Evolutionary conservation across 495 filamentous ascomycete genomes (phyloP).

Genomic region (Daldinia vernicosa): DNA sequence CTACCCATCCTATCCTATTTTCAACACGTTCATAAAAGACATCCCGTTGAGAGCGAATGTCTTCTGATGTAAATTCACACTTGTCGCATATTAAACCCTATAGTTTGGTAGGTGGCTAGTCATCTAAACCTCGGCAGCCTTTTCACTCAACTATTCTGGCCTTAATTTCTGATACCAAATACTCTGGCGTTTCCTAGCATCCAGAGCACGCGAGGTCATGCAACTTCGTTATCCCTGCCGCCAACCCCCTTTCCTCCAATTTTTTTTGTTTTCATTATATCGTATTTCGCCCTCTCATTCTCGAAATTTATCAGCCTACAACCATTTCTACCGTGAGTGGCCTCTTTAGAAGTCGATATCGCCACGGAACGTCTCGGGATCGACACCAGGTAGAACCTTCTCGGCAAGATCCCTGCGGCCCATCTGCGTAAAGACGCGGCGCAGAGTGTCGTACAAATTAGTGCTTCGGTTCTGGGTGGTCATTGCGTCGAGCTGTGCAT

Average conservation of each 20-base stretch:
- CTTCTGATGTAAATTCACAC: neutral
- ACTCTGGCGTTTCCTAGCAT: neutral
- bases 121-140: neutral
- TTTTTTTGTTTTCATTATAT: neutral
- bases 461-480: conserved; percentile 93
- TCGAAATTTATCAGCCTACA: neutral
- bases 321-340: neutral
- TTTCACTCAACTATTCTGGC: neutral
- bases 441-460: conserved; percentile 91
- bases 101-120: neutral
- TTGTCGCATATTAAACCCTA: neutral
- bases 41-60: neutral
- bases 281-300: too few species aligned
- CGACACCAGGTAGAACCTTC: conserved; percentile 84
- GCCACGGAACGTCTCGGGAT: conserved; percentile 84
- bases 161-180: neutral
- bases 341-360: conserved; percentile 62
- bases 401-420: conserved; percentile 86
- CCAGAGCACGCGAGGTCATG: neutral
- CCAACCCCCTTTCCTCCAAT: neutral
- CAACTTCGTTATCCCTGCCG: neutral
- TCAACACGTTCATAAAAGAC: neutral
- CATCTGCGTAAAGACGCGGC: conserved; percentile 95
- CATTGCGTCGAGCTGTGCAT: conserved; percentile 80
- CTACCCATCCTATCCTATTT: neutral